Evolutionary conservation across 805 yeast genomes (phyloP).

Genomic region (Candida nemodendra): DNA sequence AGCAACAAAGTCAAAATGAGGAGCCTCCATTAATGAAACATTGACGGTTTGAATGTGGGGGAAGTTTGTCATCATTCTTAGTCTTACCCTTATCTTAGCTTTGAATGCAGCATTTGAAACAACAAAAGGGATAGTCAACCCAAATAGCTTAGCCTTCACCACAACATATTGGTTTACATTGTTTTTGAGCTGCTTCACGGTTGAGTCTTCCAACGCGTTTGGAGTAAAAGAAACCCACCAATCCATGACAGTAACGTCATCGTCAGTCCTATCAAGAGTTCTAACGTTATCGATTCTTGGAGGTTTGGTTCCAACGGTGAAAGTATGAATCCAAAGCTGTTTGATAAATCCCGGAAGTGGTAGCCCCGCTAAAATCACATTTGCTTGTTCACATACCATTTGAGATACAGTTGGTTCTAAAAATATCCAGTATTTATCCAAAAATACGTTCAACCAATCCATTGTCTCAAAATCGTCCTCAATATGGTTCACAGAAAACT

Average conservation of each 20-base stretch:
- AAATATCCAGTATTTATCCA: constrained; percentile 89
- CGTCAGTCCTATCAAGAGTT: constrained; percentile 84
- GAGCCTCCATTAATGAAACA: constrained; percentile 81
- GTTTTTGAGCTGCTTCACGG: constrained; percentile 79
- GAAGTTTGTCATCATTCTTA: constrained; percentile 85
- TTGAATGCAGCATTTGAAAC: constrained; percentile 78
- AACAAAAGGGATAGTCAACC: constrained; percentile 73
- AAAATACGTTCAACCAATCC: constrained; percentile 91
- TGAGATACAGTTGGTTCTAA: constrained; percentile 88
- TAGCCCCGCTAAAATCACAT: constrained; percentile 75
- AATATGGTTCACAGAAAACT: constrained; percentile 72
- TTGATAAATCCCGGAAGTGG: constrained; percentile 83
- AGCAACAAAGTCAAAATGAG: constrained; percentile 81
- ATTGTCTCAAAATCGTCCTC: constrained; percentile 90
- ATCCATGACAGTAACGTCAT: constrained; percentile 96
- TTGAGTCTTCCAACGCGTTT: constrained; percentile 80
- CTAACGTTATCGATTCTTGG: constrained; percentile 90
- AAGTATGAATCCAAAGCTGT: constrained; percentile 78
- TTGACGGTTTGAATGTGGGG: constrained; percentile 94
- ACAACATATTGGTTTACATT: constrained; percentile 79
- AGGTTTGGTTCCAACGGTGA: constrained; percentile 94
- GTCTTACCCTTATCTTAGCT: constrained; percentile 72
- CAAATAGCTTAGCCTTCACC: constrained; percentile 79
- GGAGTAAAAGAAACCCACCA: constrained; percentile 94
- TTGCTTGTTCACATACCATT: constrained; percentile 81